Percentiles rank a stretch among this genome's conserved stretches.
Conservation (phyloP, 768 basidiomycete species). For the Lactarius akahatsu region DNA sequence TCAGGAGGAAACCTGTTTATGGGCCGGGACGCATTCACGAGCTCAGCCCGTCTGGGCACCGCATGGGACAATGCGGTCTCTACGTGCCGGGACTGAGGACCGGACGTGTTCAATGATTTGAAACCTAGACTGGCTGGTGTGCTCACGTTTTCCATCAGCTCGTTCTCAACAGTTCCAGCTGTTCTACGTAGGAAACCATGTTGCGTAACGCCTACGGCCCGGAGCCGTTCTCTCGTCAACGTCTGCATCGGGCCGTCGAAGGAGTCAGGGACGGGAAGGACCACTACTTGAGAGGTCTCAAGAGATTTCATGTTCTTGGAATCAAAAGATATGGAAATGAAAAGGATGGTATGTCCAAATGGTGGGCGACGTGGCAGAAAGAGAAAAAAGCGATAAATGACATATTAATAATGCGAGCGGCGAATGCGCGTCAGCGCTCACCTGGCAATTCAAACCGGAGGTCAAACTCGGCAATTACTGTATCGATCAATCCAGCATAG, state of each 20-base stretch:
- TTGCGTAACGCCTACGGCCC: slow-evolving; percentile 5
- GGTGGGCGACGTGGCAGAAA: background rate
- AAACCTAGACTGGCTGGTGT: background rate
- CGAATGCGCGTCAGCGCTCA: slow-evolving; percentile 2
- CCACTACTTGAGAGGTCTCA: background rate
- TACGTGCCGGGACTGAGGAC: background rate
- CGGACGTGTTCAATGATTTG: slow-evolving; percentile 2
- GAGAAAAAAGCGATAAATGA: background rate
- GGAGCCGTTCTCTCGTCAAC: background rate
- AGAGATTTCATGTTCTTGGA: background rate
- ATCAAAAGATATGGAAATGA: background rate
- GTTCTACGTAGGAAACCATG: background rate
- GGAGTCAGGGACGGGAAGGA: background rate
- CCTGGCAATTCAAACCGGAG: background rate
- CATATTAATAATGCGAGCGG: background rate
- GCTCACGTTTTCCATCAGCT: slow-evolving; percentile 1
- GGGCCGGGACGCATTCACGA: slow-evolving; percentile 2
- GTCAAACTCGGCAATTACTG: background rate
- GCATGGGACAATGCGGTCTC: slow-evolving; percentile 15
- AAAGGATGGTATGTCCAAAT: background rate
- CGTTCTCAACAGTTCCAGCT: background rate
- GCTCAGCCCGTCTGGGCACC: background rate
- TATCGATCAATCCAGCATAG: background rate
- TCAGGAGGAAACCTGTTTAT: slow-evolving; percentile 1
- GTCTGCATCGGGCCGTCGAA: background rate